phyloP scores from a whole-genome alignment of 1,284 basidiomycete species.

The Leccinum fallax region DNA sequence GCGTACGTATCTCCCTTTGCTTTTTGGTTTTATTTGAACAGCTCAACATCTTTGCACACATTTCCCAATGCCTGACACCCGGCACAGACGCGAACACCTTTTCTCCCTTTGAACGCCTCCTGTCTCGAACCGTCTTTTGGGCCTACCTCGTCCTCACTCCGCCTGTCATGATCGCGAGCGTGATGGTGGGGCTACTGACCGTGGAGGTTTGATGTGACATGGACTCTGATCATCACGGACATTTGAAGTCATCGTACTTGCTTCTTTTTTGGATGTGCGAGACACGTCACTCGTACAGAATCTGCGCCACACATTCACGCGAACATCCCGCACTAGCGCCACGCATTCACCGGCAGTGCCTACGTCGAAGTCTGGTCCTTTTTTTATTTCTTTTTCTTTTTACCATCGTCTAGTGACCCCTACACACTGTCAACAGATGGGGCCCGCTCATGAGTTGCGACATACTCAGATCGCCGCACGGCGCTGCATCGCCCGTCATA shows the following conservation, averaged over 20 bases:
- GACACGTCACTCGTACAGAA: neutral
- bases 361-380: too few relatives aligned
- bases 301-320: neutral
- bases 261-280: neutral
- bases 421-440: too few relatives aligned
- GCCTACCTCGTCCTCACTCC: constrained; percentile 82
- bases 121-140: constrained; percentile 84
- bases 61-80: constrained; percentile 20
- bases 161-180: constrained; percentile 73
- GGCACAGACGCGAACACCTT: neutral
- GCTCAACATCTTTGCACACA: constrained; percentile 11
- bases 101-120: constrained; percentile 77
- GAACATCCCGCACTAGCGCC: too few relatives aligned
- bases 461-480: too few relatives aligned
- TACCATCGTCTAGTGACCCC: too few relatives aligned
- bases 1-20: constrained; percentile 43
- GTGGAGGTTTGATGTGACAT: constrained; percentile 42
- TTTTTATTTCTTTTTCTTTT: too few relatives aligned
- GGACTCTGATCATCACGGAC: neutral
- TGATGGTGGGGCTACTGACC: constrained; percentile 70
- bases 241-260: neutral
- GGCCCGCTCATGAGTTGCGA: too few relatives aligned
- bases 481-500: too few relatives aligned
- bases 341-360: too few relatives aligned
- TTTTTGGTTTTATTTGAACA: neutral